These are phyloP conservation scores for Xylariaceae sp. DNA, from an alignment of 2,329 filamentous ascomycete genomes.

Conservation along the genomic window DNA sequence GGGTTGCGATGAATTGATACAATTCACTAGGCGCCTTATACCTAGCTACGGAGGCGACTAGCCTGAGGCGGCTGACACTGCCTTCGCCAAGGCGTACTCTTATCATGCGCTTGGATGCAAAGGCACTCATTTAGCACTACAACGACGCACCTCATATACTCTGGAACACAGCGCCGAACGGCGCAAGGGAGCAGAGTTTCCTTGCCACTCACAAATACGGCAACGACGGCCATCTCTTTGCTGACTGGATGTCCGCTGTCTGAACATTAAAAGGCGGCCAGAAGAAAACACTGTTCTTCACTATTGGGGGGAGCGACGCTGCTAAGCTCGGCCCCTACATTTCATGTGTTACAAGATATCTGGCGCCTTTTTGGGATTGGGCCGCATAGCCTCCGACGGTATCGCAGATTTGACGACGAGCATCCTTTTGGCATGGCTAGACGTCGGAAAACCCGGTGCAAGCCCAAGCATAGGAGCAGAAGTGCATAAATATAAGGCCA, in stretches of 20 bases:
- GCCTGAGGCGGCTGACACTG: conserved; percentile 57
- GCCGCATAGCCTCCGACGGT: conserved; percentile 25
- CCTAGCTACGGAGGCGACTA: conserved; percentile 48
- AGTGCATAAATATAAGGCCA: background rate
- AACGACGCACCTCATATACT: conserved; percentile 54
- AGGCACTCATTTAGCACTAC: conserved; percentile 56
- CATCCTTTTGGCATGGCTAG: conserved; percentile 43
- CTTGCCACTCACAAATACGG: conserved; percentile 33
- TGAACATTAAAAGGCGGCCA: background rate
- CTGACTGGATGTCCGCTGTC: background rate
- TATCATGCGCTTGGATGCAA: conserved; percentile 54
- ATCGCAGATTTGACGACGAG: conserved; percentile 37
- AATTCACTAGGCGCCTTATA: conserved; percentile 43
- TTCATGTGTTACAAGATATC: conserved; percentile 51
- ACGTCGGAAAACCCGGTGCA: conserved; percentile 22
- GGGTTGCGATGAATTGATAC: conserved; percentile 44
- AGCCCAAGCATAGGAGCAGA: background rate
- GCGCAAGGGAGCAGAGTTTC: conserved; percentile 36
- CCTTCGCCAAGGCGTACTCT: conserved; percentile 52
- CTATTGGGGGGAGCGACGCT: conserved; percentile 40
- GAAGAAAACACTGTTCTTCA: conserved; percentile 40
- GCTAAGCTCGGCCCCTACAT: conserved; percentile 44
- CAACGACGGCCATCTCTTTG: background rate
- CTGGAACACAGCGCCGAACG: conserved; percentile 35
- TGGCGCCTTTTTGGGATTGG: conserved; percentile 47